Conservation (phyloP, 345 rosid species). For the Pugionium dolabratum region DNA sequence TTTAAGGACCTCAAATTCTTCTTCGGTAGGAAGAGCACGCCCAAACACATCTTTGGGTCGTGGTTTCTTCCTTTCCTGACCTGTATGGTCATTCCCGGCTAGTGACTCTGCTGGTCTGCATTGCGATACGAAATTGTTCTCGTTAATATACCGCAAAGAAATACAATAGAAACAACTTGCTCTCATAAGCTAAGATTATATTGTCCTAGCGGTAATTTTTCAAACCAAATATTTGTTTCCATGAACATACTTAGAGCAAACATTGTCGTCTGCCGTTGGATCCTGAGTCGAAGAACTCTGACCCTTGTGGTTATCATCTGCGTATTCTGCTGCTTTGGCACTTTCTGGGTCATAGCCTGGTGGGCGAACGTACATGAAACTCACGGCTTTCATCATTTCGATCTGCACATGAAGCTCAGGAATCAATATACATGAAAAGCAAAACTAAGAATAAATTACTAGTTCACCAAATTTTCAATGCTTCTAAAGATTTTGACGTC, state of each 20-base stretch:
- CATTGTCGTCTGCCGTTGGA: constrained; percentile 35
- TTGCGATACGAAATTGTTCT: constrained; percentile 18
- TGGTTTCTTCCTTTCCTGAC: constrained; percentile 68
- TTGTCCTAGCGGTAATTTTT: neutral
- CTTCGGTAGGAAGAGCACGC: constrained; percentile 92
- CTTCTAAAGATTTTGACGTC: neutral
- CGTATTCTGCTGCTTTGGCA: constrained; percentile 92
- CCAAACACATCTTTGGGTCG: constrained; percentile 97
- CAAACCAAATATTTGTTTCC: constrained; percentile 17
- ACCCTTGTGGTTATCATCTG: constrained; percentile 50
- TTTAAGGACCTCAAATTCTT: constrained; percentile 79
- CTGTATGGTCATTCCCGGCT: constrained; percentile 34
- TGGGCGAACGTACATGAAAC: constrained; percentile 97
- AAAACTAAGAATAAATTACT: neutral
- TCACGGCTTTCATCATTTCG: constrained; percentile 92
- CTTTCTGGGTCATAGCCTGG: constrained; percentile 96
- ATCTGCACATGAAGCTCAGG: constrained; percentile 46
- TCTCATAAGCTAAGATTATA: neutral
- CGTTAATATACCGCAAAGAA: neutral
- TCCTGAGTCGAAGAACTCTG: constrained; percentile 40
- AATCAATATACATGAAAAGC: constrained; percentile 10
- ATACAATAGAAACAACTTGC: neutral
- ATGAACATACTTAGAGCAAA: constrained; percentile 47
- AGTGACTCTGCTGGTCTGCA: constrained; percentile 44
- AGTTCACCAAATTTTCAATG: constrained; percentile 1